Conservation (phyloP, 345 rosid genomes). For the Brassica incana region DNA sequence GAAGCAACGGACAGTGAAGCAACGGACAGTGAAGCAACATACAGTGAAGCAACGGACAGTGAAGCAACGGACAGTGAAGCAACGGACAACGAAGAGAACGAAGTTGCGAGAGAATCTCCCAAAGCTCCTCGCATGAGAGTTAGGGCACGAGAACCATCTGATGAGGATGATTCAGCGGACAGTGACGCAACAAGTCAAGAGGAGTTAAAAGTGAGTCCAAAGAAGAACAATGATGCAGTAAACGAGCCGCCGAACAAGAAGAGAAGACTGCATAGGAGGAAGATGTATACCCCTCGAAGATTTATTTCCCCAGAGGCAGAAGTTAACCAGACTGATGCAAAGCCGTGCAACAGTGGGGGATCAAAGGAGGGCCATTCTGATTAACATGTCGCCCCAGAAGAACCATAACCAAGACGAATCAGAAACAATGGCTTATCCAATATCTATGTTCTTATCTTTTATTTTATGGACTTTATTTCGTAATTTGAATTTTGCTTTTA, state of each 20-base stretch:
- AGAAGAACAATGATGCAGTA: not conserved
- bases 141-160: not conserved
- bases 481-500: not conserved
- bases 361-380: not conserved
- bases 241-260: not conserved
- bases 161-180: not conserved
- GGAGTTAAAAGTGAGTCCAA: not conserved
- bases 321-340: not conserved
- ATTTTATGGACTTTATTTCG: not conserved
- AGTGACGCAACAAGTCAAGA: not conserved
- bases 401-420: not conserved
- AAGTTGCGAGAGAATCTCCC: not conserved
- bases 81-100: not conserved
- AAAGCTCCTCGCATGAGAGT: not conserved
- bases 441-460: not conserved
- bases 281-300: not conserved
- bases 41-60: too few species aligned
- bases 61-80: too few species aligned
- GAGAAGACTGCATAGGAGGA: not conserved
- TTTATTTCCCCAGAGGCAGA: not conserved
- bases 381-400: not conserved
- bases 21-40: too few species aligned
- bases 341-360: not conserved
- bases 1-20: not conserved
- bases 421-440: not conserved